Evolutionary conservation across 495 filamentous ascomycete species (phyloP).

Genomic region (Pyrenula massariospora): DNA sequence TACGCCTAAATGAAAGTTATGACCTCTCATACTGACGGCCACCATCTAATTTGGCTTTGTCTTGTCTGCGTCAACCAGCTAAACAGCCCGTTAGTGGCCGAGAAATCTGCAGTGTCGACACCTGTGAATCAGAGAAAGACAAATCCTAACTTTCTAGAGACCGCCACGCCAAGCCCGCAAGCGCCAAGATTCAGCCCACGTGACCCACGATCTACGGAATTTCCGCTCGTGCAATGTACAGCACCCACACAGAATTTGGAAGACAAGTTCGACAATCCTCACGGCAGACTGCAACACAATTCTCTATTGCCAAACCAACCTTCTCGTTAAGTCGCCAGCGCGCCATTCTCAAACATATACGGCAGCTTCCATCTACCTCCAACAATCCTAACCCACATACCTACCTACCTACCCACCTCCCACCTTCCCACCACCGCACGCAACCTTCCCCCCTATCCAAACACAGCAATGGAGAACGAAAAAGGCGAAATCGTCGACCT

Average conservation of each 20-base stretch:
- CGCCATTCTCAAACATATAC: neutral
- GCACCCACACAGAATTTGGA: neutral
- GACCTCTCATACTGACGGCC: no score
- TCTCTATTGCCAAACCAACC: neutral
- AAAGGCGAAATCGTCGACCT: conserved; percentile 98
- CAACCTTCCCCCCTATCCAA: conserved; percentile 11
- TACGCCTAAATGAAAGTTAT: no score
- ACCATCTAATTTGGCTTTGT: no score
- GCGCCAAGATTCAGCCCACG: neutral
- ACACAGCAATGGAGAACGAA: conserved; percentile 83
- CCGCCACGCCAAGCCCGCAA: neutral
- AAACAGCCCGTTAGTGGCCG: no score
- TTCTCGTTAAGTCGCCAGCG: no score
- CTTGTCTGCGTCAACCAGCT: no score
- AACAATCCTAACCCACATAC: neutral
- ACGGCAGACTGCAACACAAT: no score
- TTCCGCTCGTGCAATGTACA: neutral
- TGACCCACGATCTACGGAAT: neutral
- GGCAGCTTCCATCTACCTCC: neutral
- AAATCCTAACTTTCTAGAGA: no score
- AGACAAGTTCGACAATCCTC: neutral
- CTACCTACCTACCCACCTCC: neutral
- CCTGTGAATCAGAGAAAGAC: no score
- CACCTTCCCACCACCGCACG: conserved; percentile 4
- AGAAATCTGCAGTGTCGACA: no score